Evolutionary conservation across 2,329 filamentous ascomycete genomes (phyloP).

Genomic region (Aureobasidium leucospermi): DNA sequence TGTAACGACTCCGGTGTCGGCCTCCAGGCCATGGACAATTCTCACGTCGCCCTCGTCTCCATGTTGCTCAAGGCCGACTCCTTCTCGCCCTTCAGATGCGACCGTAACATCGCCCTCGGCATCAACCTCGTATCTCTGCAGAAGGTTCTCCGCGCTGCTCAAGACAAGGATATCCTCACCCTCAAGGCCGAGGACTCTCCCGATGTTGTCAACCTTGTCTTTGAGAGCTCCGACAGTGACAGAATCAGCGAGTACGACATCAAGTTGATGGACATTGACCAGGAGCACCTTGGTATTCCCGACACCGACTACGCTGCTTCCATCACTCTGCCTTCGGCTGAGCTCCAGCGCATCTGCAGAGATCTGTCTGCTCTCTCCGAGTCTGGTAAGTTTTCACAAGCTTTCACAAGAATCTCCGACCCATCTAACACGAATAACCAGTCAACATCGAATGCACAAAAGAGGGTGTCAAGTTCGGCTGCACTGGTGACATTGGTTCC

Average conservation of each 20-base stretch:
- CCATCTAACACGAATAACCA: constrained; percentile 33
- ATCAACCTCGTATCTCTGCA: constrained; percentile 95
- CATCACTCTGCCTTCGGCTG: constrained; percentile 76
- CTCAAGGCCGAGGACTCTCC: constrained; percentile 96
- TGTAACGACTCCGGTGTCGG: constrained; percentile 99
- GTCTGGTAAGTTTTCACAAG: constrained; percentile 61
- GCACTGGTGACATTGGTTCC: constrained; percentile 90
- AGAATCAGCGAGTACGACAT: constrained; percentile 97
- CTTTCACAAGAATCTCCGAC: not conserved
- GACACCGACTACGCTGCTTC: constrained; percentile 97
- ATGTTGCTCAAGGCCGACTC: constrained; percentile 97
- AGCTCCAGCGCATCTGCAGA: constrained; percentile 92
- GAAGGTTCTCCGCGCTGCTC: constrained; percentile 91
- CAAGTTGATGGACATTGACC: constrained; percentile 99
- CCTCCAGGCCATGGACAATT: constrained; percentile 99
- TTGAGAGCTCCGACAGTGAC: constrained; percentile 84
- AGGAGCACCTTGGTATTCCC: constrained; percentile 96
- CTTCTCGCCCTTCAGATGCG: constrained; percentile 93
- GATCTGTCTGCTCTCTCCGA: constrained; percentile 90
- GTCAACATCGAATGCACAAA: constrained; percentile 95
- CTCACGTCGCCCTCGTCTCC: constrained; percentile 94
- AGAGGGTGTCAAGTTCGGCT: constrained; percentile 93
- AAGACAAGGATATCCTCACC: constrained; percentile 89
- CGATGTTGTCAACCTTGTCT: constrained; percentile 89
- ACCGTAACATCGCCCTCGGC: constrained; percentile 96